A percentile compares a stretch with the other conserved stretches of the same genome.
phyloP scores from a whole-genome alignment of 2,329 filamentous ascomycete genomes.

The Sporothrix dimorphospora region DNA sequence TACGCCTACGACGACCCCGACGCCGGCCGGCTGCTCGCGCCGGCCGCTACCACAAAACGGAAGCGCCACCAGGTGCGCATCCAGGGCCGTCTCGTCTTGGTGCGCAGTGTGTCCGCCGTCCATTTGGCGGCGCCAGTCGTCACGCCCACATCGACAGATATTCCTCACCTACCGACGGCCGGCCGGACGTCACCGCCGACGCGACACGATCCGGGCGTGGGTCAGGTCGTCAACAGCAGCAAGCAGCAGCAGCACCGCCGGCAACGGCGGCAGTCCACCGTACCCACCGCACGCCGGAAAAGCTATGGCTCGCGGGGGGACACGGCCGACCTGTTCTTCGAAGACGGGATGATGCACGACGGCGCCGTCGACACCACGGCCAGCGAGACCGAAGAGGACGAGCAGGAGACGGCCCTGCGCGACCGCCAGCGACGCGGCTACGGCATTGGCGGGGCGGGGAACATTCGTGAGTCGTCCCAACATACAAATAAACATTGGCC shows the following conservation, averaged over 20 bases:
- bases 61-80: slow-evolving; percentile 44
- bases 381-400: slow-evolving; percentile 36
- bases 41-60: slow-evolving; percentile 29
- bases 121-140: slow-evolving; percentile 31
- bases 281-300: neutral
- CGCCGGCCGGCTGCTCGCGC: slow-evolving; percentile 37
- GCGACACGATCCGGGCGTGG: neutral
- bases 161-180: neutral
- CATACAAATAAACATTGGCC: no score
- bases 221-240: neutral
- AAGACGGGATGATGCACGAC: neutral
- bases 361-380: slow-evolving; percentile 10
- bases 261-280: neutral
- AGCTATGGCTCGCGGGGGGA: neutral
- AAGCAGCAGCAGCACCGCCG: neutral
- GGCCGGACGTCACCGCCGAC: neutral
- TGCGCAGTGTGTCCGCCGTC: slow-evolving; percentile 43
- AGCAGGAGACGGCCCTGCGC: slow-evolving; percentile 37
- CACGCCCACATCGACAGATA: neutral
- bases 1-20: slow-evolving; percentile 6
- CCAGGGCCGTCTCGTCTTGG: slow-evolving; percentile 44
- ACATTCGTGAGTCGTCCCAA: slow-evolving; percentile 48
- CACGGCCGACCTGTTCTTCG: neutral
- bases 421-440: slow-evolving; percentile 44
- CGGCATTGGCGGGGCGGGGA: slow-evolving; percentile 47